Percentiles rank a stretch among this genome's conserved stretches.
Evolutionary conservation across 805 yeast genomes (phyloP).

Genomic region (Maudiozyma bulderi): DNA sequence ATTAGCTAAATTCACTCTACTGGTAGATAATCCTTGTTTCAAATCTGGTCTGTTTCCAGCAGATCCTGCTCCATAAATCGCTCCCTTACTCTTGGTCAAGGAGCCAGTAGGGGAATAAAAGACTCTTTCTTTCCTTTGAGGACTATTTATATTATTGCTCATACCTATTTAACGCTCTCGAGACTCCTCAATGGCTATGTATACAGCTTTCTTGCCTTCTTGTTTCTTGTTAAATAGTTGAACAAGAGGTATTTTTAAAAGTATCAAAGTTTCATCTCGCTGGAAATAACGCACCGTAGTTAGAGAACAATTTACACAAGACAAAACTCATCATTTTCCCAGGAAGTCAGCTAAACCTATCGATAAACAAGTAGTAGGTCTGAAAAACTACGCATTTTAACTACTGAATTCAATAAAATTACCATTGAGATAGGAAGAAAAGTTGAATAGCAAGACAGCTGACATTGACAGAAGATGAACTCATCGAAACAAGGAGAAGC

Average conservation of each 20-base stretch:
- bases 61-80: not conserved
- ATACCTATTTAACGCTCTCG: no score
- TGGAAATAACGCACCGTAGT: not conserved
- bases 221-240: no score
- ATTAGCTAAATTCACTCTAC: not conserved
- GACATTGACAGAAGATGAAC: no score
- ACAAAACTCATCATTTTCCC: not conserved
- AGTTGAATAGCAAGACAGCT: no score
- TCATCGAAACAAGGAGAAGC: no score
- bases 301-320: not conserved
- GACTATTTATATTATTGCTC: not conserved
- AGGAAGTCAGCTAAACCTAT: no score
- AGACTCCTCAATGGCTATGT: not conserved
- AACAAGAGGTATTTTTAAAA: no score
- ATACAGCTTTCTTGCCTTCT: not conserved
- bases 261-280: not conserved
- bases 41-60: not conserved
- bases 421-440: no score
- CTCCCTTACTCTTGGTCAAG: not conserved
- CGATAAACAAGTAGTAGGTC: no score
- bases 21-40: not conserved
- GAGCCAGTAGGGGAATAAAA: not conserved
- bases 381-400: no score
- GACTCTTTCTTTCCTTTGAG: not conserved
- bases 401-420: no score